A percentile compares a stretch with the other conserved stretches of the same genome.
These are phyloP conservation scores for Kodamaea suecica DNA, from an alignment of 1,139 yeast genomes.

Conservation along the genomic window DNA sequence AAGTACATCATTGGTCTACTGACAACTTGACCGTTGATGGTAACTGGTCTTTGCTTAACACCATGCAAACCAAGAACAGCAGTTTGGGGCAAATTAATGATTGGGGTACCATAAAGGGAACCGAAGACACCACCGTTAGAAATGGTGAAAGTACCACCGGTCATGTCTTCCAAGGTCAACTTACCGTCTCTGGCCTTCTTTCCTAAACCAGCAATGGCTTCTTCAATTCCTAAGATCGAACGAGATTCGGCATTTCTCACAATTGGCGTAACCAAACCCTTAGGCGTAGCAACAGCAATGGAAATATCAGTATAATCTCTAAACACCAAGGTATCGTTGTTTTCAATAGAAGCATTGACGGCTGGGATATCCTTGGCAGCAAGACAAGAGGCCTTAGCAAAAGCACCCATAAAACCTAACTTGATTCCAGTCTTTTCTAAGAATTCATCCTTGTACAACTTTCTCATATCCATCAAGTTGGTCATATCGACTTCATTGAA, in stretches of 20 bases:
- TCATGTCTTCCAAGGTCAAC: slow-evolving; percentile 96
- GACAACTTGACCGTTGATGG: slow-evolving; percentile 92
- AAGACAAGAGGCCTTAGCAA: slow-evolving; percentile 88
- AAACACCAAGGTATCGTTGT: slow-evolving; percentile 88
- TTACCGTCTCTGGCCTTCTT: slow-evolving; percentile 96
- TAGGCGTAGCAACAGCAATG: slow-evolving; percentile 98
- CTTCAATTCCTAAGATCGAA: slow-evolving; percentile 84
- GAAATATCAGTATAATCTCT: slow-evolving; percentile 96
- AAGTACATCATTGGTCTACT: slow-evolving; percentile 99
- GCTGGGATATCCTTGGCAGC: slow-evolving; percentile 96
- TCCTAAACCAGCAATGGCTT: slow-evolving; percentile 79
- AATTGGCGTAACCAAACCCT: slow-evolving; percentile 98
- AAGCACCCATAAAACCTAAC: slow-evolving; percentile 98
- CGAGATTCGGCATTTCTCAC: slow-evolving; percentile 95
- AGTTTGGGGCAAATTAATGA: slow-evolving; percentile 96
- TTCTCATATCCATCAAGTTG: slow-evolving; percentile 88
- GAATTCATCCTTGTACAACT: slow-evolving; percentile 93
- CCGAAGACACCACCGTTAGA: slow-evolving; percentile 99
- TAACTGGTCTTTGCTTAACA: slow-evolving; percentile 96
- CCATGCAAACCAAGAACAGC: slow-evolving; percentile 98
- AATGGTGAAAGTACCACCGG: slow-evolving; percentile 98
- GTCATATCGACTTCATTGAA: slow-evolving; percentile 99
- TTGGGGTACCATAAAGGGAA: slow-evolving; percentile 96
- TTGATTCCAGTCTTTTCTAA: slow-evolving; percentile 92
- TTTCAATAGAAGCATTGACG: slow-evolving; percentile 92